Evolutionary conservation across 1,284 basidiomycete genomes (phyloP).

Genomic region (Cutaneotrichosporon dermatis): DNA sequence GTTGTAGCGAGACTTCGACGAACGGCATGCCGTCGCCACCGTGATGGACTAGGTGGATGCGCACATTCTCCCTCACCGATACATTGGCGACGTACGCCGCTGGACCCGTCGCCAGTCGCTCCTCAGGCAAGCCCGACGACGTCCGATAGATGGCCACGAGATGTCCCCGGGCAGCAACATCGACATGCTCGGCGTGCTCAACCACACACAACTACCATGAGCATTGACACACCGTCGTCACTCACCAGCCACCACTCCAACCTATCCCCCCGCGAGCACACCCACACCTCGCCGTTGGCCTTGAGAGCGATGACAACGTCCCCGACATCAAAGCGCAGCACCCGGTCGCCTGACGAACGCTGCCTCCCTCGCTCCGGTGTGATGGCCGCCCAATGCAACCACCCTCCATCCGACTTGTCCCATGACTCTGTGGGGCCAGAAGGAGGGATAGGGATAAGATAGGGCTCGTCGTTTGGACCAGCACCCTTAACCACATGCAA

Average conservation of each 20-base stretch:
- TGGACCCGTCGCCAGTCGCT: not conserved
- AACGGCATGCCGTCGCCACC: not conserved
- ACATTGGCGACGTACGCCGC: not conserved
- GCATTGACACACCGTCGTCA: not conserved
- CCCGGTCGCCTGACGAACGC: not conserved
- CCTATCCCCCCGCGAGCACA: not conserved
- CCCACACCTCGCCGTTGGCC: not conserved
- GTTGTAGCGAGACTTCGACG: not conserved
- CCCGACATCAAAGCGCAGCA: not conserved
- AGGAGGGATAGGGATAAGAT: not conserved
- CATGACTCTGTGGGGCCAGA: not conserved
- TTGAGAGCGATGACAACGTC: not conserved
- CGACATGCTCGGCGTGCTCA: not conserved
- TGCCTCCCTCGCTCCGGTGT: no score
- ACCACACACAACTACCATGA: not conserved
- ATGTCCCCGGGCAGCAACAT: not conserved
- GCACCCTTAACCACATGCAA: no score
- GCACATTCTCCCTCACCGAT: not conserved
- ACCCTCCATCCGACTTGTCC: not conserved
- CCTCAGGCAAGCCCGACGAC: not conserved
- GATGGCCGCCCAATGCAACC: not conserved
- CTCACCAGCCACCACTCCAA: not conserved
- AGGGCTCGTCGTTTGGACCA: no score
- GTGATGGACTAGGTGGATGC: not conserved
- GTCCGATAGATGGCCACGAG: not conserved